Evolutionary conservation across 2,329 filamentous ascomycete species (phyloP).

Genomic region (Fusarium xyrophilum): DNA sequence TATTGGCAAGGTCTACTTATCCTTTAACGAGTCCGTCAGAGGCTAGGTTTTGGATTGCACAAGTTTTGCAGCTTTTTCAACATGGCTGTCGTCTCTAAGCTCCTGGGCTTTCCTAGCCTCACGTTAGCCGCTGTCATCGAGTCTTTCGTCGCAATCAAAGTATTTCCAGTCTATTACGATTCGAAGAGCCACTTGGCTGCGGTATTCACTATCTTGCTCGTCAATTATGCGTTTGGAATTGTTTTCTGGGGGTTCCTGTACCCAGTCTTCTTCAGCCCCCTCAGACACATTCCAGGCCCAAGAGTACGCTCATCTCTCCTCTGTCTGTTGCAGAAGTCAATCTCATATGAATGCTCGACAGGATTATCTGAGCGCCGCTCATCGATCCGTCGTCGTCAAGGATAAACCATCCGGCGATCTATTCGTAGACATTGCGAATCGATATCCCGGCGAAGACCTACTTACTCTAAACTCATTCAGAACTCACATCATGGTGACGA

Average conservation of each 20-base stretch:
- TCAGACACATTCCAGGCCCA: conserved; percentile 33
- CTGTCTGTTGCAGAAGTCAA: background rate
- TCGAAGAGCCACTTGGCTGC: conserved; percentile 20
- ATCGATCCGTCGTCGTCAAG: conserved; percentile 29
- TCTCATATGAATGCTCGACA: background rate
- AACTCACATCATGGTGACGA: conserved; percentile 32
- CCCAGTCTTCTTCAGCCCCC: conserved; percentile 33
- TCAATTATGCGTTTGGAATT: conserved; percentile 34
- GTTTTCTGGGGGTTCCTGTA: conserved; percentile 32
- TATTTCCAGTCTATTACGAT: conserved; percentile 33
- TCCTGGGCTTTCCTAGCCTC: conserved; percentile 23
- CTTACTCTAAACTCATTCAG: conserved; percentile 30
- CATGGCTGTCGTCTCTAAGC: conserved; percentile 24
- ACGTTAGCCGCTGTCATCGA: conserved; percentile 35
- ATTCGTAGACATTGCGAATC: conserved; percentile 36
- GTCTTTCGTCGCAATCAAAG: conserved; percentile 40
- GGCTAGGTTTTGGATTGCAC: background rate
- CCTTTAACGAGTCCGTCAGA: background rate
- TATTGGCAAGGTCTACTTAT: background rate
- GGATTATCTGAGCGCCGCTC: conserved; percentile 31
- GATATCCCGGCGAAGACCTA: conserved; percentile 38
- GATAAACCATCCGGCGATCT: conserved; percentile 36
- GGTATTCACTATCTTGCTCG: conserved; percentile 11
- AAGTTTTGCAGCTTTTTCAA: background rate
- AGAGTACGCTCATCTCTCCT: conserved; percentile 6